Conservation (phyloP, 73 alveolate species). For the Paramecium caudatum region DNA sequence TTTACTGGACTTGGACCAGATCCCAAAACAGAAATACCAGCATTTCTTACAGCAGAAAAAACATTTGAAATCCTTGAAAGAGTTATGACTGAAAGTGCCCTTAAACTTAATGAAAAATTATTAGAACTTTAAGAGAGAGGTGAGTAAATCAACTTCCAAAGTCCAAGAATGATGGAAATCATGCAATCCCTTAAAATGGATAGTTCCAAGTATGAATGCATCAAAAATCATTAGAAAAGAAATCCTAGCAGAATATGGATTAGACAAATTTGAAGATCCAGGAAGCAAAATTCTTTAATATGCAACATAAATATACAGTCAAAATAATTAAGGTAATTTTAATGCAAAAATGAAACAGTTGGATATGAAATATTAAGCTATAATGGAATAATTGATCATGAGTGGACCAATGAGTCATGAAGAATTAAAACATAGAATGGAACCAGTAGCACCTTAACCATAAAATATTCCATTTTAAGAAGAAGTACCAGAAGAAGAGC, state of each 20-base stretch:
- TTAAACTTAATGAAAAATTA: conserved; percentile 58
- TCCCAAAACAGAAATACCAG: conserved; percentile 56
- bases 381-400: conserved; percentile 45
- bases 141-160: conserved; percentile 28
- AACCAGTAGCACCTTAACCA: neutral
- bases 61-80: conserved; percentile 54
- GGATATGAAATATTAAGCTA: conserved; percentile 42
- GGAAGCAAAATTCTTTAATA: conserved; percentile 47
- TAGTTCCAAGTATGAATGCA: conserved; percentile 27
- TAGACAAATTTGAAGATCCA: conserved; percentile 59
- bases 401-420: conserved; percentile 56
- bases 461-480: neutral
- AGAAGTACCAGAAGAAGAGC: neutral
- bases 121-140: conserved; percentile 59
- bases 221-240: conserved; percentile 15
- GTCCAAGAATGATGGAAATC: conserved; percentile 65
- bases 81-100: conserved; percentile 62
- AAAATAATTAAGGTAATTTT: neutral
- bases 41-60: conserved; percentile 43
- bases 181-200: conserved; percentile 62
- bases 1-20: conserved; percentile 38
- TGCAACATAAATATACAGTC: conserved; percentile 34
- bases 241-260: conserved; percentile 2
- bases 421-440: conserved; percentile 43
- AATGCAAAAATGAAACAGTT: conserved; percentile 7